Conservation (phyloP, 345 rosid genomes). For the Rhodomyrtus tomentosa region DNA sequence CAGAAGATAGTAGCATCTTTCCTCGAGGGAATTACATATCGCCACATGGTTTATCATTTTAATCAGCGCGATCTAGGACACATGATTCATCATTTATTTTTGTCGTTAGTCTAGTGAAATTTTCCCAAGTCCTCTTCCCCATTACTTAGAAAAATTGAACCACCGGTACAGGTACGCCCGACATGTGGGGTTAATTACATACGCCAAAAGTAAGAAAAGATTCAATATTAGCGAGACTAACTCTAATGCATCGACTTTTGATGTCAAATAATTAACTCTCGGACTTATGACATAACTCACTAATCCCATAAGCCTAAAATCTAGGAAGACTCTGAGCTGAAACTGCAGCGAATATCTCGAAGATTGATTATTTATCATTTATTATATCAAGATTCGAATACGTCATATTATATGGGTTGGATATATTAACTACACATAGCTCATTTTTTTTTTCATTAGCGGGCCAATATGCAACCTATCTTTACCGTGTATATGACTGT, state of each 20-base stretch:
- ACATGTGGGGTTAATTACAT: not conserved
- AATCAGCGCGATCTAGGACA: not conserved
- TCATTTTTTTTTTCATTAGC: not conserved
- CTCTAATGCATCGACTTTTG: not conserved
- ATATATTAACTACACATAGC: not conserved
- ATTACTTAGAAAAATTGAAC: too few species aligned
- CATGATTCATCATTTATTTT: not conserved
- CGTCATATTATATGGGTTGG: not conserved
- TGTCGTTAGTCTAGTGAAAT: not conserved
- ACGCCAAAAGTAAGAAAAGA: not conserved
- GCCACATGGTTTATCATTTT: not conserved
- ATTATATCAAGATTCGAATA: rapidly evolving
- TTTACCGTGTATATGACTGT: not conserved
- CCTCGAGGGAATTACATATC: not conserved
- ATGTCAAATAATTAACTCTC: not conserved
- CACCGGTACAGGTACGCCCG: not conserved
- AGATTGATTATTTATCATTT: not conserved
- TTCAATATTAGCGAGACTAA: too few species aligned
- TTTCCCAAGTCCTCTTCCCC: too few species aligned
- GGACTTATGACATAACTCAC: not conserved
- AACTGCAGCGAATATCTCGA: not conserved
- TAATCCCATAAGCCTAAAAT: not conserved
- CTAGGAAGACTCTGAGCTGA: not conserved
- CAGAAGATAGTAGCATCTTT: not conserved
- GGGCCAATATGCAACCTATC: not conserved